Base-by-base conservation (phyloP, 768 basidiomycete genomes). In the Dioszegia crocea region DNA sequence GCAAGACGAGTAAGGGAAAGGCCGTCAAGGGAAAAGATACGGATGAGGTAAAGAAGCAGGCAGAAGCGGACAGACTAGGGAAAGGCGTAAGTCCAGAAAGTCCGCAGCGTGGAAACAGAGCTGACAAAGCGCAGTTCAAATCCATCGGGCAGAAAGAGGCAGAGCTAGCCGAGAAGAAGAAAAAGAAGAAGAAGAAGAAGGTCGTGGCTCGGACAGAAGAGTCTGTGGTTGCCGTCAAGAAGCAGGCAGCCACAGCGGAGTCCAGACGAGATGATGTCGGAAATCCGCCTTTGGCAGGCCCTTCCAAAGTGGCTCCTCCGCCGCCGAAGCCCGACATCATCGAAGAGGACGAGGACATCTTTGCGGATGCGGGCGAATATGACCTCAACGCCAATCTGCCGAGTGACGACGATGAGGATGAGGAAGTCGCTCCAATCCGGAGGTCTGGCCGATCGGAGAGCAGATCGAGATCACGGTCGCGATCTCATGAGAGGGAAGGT, bases 291-390 rank as follows among this genome's bases (percentile, higher is more conserved):
- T 44, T 56, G 29, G 24, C 51, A 3, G 12, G 16, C 27, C 31
- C 54, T 27, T n/a, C 51, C 3, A 36, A 4, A 19, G 5, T 23
- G 12, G 9, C 30, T 3, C 33, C 11, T 14, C 23, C 38, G 2
- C 38, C 51, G 21, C 21, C 26, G 23, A 60, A 44, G 41, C 44
- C 44, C 12, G 60, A 48, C 45, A 16, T 8, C 24, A 46, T 39
- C 5, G 70, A 67, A 10, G 84, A 89, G 39, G 75, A 73, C 52
- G 83, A 89, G 40, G 88, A 94, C 70, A 93, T 96, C 41, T 96
- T 96, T 73, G 88, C 84, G 1, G 91, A 80, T 53, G 88, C 84
- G 4, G 91, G 86, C 9, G 89, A 89, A 48, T 96, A 93, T 70
- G 82, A 86, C 51, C 88, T 88, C 1, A 72, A 88, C 6, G 82